These are phyloP conservation scores for Podaxis mareebaensis DNA, from an alignment of 768 basidiomycete genomes.

Conservation along the genomic window DNA sequence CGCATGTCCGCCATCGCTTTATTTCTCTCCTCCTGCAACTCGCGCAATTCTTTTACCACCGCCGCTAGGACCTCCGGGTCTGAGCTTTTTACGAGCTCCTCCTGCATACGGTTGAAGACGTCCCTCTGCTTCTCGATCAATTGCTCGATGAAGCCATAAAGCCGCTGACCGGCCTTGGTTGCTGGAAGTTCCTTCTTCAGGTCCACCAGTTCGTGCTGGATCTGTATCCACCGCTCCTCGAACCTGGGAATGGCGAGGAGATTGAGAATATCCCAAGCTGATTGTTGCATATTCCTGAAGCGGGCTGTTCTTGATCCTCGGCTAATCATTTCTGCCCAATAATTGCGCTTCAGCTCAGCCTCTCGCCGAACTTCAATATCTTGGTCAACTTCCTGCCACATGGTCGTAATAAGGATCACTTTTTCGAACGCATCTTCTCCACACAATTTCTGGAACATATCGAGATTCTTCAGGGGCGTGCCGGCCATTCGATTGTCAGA, in stretches of 20 bases:
- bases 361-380: not conserved
- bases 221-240: conserved; percentile 39
- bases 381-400: conserved; percentile 12
- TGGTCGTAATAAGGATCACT: conserved; percentile 13
- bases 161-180: conserved; percentile 54
- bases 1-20: conserved; percentile 3
- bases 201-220: conserved; percentile 53
- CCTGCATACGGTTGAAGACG: not conserved
- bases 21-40: not conserved
- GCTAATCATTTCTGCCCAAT: conserved; percentile 13
- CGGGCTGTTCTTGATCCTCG: not conserved
- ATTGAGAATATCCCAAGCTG: conserved; percentile 10
- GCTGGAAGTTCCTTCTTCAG: conserved; percentile 48
- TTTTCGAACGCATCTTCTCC: not conserved
- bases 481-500: conserved; percentile 1
- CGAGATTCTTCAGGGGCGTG: not conserved
- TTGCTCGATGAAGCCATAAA: conserved; percentile 22
- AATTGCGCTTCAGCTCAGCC: not conserved
- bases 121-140: conserved; percentile 4
- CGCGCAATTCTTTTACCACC: not conserved
- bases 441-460: conserved; percentile 10
- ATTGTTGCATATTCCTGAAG: not conserved
- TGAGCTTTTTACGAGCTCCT: not conserved
- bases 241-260: not conserved
- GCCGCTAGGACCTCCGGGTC: not conserved